Base-by-base conservation (phyloP, 2,329 filamentous ascomycete genomes). In the Paraconiothyrium brasiliense region DNA sequence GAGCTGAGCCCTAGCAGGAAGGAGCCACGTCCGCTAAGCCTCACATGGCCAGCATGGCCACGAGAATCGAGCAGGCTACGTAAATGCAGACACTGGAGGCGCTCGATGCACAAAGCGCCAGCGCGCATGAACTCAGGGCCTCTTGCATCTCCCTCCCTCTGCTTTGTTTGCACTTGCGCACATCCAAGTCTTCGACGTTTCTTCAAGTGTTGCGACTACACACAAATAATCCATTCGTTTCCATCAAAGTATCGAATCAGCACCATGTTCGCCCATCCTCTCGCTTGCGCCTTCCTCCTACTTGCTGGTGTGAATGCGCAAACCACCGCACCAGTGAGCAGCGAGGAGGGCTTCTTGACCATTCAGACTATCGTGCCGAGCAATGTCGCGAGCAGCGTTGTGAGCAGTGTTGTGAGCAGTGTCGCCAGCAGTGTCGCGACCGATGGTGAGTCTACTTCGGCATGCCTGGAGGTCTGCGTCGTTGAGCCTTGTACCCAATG, bases 1-100 rank as follows among this genome's bases (percentile, higher is more conserved):
- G 64, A 64, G 67, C 64, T 71, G 69, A 63, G 60, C 70, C 70
- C 65, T 67, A 67, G 67, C 63, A 67, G 74, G 72, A 75, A 76
- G 75, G 71, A 70, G 70, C 69, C 69, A 70, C 71, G 67, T 69
- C 71, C 65, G 59, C 61, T 55, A 61, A 57, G 49, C 54, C 44
- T 49, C 57, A 34, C 34, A 49, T 34, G 39, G 49, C 11, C 49
- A 52, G 27, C 34, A 49, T 34, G 39, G 49, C 11, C 49, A 52
- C 57, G 37, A 55, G 35, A 52, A 39, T 41, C 49, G 22, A 52
- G 49, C 50, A 41, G 22, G 44, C 44, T 56, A 52, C 51, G 58
- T 56, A 51, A 20, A 41, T 24, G 52, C 52, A 46, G 34, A 39
- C 20, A 20, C 20, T 20, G 20, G 37, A 30, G 57, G 13, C 27